Evolutionary conservation across 2,329 filamentous ascomycete genomes (phyloP).

Genomic region (Fusarium continuum): DNA sequence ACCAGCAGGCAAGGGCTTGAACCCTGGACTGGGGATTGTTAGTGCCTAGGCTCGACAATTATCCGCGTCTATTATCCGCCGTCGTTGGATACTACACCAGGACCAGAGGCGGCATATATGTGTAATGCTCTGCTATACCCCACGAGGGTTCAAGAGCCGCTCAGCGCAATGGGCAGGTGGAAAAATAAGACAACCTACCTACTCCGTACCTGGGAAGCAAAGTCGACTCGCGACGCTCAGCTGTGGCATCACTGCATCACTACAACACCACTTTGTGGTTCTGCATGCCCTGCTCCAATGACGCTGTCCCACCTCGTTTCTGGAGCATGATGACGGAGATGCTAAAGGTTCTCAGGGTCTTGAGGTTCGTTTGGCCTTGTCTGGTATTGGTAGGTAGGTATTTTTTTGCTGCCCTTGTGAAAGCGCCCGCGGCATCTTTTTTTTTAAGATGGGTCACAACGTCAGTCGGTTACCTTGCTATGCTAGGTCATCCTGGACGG

Average conservation of each 20-base stretch:
- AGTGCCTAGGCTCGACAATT: conserved; percentile 19
- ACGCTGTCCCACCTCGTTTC: conserved; percentile 38
- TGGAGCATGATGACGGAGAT: conserved; percentile 43
- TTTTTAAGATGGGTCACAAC: conserved; percentile 41
- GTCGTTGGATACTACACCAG: conserved; percentile 35
- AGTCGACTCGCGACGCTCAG: conserved; percentile 31
- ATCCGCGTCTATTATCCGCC: conserved; percentile 25
- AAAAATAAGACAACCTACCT: conserved; percentile 10
- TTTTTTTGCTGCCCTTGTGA: conserved; percentile 16
- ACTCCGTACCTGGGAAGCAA: conserved; percentile 6
- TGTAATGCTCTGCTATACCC: conserved; percentile 22
- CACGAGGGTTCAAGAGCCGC: conserved; percentile 26
- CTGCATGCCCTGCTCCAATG: conserved; percentile 19
- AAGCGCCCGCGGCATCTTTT: conserved; percentile 33
- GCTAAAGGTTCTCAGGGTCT: conserved; percentile 35
- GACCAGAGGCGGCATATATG: conserved; percentile 28
- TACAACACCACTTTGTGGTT: conserved; percentile 38
- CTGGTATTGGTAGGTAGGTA: conserved; percentile 2
- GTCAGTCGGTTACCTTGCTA: conserved; percentile 37
- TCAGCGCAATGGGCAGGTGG: conserved; percentile 30
- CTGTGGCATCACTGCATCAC: conserved; percentile 45
- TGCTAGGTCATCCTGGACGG: conserved; percentile 36
- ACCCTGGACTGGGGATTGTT: conserved; percentile 17
- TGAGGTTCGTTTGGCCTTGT: conserved; percentile 30
- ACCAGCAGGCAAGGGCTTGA: conserved; percentile 22